Base-by-base conservation (phyloP, 176 grass and related monocot genomes). In the Rhipidocladum racemiflorum region DNA sequence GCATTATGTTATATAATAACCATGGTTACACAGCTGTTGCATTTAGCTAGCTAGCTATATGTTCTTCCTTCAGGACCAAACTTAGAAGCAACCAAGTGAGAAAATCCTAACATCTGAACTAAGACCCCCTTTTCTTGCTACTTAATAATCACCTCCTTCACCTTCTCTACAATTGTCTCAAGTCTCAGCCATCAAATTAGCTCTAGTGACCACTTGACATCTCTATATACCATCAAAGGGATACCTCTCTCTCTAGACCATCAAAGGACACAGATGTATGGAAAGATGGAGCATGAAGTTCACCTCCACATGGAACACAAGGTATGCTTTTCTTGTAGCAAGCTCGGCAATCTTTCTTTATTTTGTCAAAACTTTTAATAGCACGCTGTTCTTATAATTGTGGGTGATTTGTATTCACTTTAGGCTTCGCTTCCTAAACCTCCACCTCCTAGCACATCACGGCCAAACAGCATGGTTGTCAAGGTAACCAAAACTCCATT, bases 391-490 rank as follows among this genome's bases (percentile, higher is more conserved):
- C 10, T 27, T 5, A 27, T 61, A 25, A 44, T 61, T 4, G 23
- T 24, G 38, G 36, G 15, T 44, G 66, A 81, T 71, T 81, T 72
- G 3, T 36, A 4, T 71, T 13, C 27, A 32, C 28, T 68, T 23
- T 61, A 72, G 8, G 38, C 68, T 6, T 72, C 65, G 7, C 25
- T 84, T 16, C 76, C 83, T 9, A 91, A 84, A 36, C 53, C 80
- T 2, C 83, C 75, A 32, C 51, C 55, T 6, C 13, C 72, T 56
- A 43, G 25, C 73, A 72, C 65, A 21, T 85, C 88, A 7, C 84
- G 91, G 43, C 91, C 91, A 32, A 94, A 86, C 53, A 94, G 91
- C 86, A 94, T 94, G 91, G 85, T 94, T 48, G 86, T 94, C 14
- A 88, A 90, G 91, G 91, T 86, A 90, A 87, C 0, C 14, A 10